Evolutionary conservation across 2,329 filamentous ascomycete species (phyloP), one percentile per base, ranked within the genome.

Genomic region (Epichloe baconii): DNA sequence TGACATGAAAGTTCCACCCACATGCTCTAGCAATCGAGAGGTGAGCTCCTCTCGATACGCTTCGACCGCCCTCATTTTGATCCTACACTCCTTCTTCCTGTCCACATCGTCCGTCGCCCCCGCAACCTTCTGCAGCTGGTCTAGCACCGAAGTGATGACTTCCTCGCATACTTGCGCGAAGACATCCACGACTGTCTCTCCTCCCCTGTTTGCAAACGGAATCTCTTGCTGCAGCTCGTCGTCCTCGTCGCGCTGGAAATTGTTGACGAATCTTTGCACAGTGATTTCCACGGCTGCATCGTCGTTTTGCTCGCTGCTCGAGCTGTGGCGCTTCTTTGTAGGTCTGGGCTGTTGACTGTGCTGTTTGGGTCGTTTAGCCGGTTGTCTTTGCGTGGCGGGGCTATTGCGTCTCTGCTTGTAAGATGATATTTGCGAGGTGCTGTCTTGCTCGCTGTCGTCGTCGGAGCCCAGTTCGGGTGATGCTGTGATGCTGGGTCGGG

Each of bases 131-230:
- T 73, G 66, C 2, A 81, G 62, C 46, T 72, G 72, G 1, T 67
- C 66, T 35, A 82, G 61, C 14, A 70, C 74, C 2, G 70, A 65
- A n/a, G 70, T 71, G 19, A 82, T 68, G 35, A 82, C 71, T 58
- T 84, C 80, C 36, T 80, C 74, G 59, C 78, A 83, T 14, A 83
- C 71, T 55, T 82, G 75, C 5, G 75, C 70, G 38, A 85, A 68
- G 1, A 84, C 80, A 56, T 85, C 81, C 2, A 84, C 69, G 0
- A 77, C 71, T 46, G 79, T 85, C 56, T 83, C 79, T 44, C 78
- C 77, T 21, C 68, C 65, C 15, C 73, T 71, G 56, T 74, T 76
- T 0, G 71, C 67, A 54, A 76, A 78, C 0, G 78, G 76, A 2
- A 82, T 77, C 4, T 77, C 73, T 2, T 66, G 60, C 44, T 71